phyloP scores from a whole-genome alignment of 768 basidiomycete species.

The Flagelloscypha sp. region DNA sequence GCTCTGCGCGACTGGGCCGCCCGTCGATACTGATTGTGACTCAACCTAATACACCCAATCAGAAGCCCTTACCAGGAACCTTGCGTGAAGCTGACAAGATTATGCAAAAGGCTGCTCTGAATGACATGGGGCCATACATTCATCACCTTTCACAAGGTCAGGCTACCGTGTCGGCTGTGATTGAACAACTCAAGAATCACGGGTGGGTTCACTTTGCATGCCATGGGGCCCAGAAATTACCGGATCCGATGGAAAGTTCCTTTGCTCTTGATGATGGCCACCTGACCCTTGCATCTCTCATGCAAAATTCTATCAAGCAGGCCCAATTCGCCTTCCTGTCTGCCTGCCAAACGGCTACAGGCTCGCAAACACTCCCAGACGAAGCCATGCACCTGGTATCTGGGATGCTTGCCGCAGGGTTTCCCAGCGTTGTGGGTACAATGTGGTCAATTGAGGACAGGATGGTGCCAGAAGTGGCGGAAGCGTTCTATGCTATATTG shows the following conservation, averaged over 20 bases:
- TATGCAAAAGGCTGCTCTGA: no score
- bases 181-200: constrained; percentile 9
- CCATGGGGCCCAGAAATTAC: constrained; percentile 17
- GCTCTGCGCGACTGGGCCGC: no score
- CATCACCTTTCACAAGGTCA: no score
- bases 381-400: constrained; percentile 26
- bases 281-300: constrained; percentile 15
- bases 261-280: constrained; percentile 11
- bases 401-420: constrained; percentile 20
- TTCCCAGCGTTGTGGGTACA: constrained; percentile 20
- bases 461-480: constrained; percentile 10
- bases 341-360: constrained; percentile 17
- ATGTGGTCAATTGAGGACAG: constrained; percentile 26
- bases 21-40: no score
- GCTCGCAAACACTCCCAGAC: constrained; percentile 11
- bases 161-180: constrained; percentile 11
- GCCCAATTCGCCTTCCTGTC: constrained; percentile 25
- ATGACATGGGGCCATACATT: no score
- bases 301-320: constrained; percentile 13
- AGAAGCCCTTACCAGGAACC: no score
- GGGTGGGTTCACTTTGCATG: constrained; percentile 23
- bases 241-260: constrained; percentile 11
- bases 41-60: no score
- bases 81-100: no score
- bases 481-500: constrained; percentile 7